Base-by-base conservation (phyloP, 805 yeast genomes). In the Candida patagonica region DNA sequence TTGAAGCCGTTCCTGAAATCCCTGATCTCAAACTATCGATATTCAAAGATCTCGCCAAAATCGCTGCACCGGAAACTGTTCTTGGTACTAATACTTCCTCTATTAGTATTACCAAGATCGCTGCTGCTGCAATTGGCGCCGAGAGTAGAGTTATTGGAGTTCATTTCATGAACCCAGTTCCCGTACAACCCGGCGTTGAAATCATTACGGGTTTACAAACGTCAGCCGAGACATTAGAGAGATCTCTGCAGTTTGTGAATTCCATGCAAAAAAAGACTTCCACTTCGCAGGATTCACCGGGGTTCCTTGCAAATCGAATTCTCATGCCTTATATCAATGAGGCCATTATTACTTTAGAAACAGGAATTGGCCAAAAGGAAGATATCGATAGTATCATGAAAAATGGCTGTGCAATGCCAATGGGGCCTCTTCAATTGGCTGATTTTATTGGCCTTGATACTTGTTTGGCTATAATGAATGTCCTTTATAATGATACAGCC, bases 121-220 rank as follows among this genome's bases (percentile, higher is more conserved):
- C 70, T 7, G 67, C 69, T 22, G 62, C 66, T 12, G 70, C 70
- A 5, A 52, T 46, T 29, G 61, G 62, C 8, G 66, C 67, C 15
- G 69, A 63, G 42, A 38, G 41, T 38, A 55, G 70, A 5, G 70
- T 66, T 15, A 56, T 65, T 24, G 63, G 67, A 21, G 57, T 63
- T 22, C 70, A 65, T 47, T 66, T 65, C 48, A 65, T 65, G 69
- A 65, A 66, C 52, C 70, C 70, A 12, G 70, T 65, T 26, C 70
- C 70, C 2, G 70, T 66, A 16, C 67, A 63, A 51, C 56, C 54
- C 21, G 70, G 70, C 23, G 70, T 61, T 10, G 70, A 65, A 54
- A 53, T 65, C 42, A 65, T 65, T 42, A 44, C 55, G 4, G 70
- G 68, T 10, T 47, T 65, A 37, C 70, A 66, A 49, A 65, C 70